These are phyloP conservation scores for Fusarium sp. DNA, from an alignment of 2,329 filamentous ascomycete species.

Conservation along the genomic window DNA sequence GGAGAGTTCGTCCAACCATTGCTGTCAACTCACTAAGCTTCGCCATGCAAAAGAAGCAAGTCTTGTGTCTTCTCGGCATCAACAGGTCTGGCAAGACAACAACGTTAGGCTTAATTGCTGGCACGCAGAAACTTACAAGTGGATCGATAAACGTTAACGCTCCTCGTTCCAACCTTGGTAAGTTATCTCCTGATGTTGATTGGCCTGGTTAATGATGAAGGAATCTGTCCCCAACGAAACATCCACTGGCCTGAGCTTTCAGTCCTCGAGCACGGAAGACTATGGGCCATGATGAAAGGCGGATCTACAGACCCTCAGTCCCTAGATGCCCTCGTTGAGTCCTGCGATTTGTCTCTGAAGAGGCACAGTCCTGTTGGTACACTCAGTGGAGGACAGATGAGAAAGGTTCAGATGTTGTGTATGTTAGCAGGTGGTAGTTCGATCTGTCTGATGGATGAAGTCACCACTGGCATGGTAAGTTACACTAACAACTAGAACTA, in stretches of 20 bases:
- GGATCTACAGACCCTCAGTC: not conserved
- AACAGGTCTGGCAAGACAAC: constrained; percentile 89
- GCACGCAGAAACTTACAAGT: constrained; percentile 63
- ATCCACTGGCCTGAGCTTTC: constrained; percentile 24
- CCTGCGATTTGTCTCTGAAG: constrained; percentile 79
- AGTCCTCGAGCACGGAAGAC: constrained; percentile 3
- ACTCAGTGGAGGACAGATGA: constrained; percentile 85
- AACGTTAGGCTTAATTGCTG: constrained; percentile 83
- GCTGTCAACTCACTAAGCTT: constrained; percentile 6
- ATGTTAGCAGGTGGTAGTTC: constrained; percentile 86
- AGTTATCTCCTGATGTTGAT: not conserved
- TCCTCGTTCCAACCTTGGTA: not conserved
- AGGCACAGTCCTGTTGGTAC: constrained; percentile 75
- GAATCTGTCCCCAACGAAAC: constrained; percentile 18
- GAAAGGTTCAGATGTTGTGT: constrained; percentile 87
- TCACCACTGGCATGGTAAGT: constrained; percentile 65
- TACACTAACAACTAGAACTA: fast-evolving
- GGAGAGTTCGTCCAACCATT: not conserved
- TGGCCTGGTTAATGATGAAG: not conserved
- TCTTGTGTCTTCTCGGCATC: constrained; percentile 82
- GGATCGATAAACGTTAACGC: constrained; percentile 1
- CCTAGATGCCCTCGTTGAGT: constrained; percentile 64
- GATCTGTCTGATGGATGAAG: constrained; percentile 57
- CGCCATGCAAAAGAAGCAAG: constrained; percentile 48
- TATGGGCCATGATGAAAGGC: constrained; percentile 15